phyloP scores from a whole-genome alignment of 2,329 filamentous ascomycete genomes.

The Diaporthe sp. region DNA sequence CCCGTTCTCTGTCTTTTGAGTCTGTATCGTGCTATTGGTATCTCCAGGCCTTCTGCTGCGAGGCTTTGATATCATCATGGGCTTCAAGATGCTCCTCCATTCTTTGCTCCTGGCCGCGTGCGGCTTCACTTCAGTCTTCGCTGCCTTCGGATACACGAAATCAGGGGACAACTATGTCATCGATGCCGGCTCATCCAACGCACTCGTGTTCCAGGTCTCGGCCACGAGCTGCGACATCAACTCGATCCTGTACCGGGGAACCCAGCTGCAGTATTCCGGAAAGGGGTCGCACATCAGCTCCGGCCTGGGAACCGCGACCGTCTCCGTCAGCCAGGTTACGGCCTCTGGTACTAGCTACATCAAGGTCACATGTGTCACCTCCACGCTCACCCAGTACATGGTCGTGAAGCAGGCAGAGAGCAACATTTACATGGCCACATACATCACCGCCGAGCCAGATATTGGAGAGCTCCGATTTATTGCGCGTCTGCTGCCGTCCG shows the following conservation, averaged over 20 bases:
- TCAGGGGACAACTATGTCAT: conserved; percentile 55
- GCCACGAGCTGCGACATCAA: conserved; percentile 65
- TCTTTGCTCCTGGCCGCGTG: conserved; percentile 45
- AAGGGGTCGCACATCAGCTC: conserved; percentile 67
- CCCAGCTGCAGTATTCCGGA: conserved; percentile 64
- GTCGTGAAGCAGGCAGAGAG: conserved; percentile 64
- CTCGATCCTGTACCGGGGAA: conserved; percentile 63
- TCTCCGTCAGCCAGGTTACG: conserved; percentile 49
- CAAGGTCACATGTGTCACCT: conserved; percentile 63
- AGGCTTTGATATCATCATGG: conserved; percentile 30
- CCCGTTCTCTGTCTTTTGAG: neutral
- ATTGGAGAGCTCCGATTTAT: conserved; percentile 69
- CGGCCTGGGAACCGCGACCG: conserved; percentile 65
- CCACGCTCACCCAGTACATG: conserved; percentile 64
- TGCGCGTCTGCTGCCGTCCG: conserved; percentile 46
- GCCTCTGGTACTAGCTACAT: conserved; percentile 55
- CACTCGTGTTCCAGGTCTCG: conserved; percentile 40
- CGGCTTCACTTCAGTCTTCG: conserved; percentile 48
- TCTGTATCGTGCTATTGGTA: neutral
- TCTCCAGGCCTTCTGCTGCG: conserved; percentile 22
- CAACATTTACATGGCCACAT: conserved; percentile 66
- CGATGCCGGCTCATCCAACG: conserved; percentile 53
- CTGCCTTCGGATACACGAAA: conserved; percentile 52
- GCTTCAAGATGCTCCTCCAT: conserved; percentile 46
- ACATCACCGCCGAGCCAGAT: conserved; percentile 61